phyloP scores from a whole-genome alignment of 2,329 filamentous ascomycete genomes.

The Monascus ruber region DNA sequence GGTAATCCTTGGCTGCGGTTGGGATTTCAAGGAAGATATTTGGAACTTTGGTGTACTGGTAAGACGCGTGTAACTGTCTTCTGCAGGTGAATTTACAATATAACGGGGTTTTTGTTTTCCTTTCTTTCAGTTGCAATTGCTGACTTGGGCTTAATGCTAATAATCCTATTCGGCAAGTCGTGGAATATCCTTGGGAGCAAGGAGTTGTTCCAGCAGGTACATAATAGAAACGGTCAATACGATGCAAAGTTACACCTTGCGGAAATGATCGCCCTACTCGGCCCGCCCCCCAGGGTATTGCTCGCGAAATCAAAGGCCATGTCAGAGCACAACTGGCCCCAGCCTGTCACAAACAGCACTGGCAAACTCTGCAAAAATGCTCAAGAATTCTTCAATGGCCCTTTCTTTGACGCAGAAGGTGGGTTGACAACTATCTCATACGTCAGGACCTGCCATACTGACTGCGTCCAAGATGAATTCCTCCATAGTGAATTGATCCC shows the following conservation, averaged over 20 bases:
- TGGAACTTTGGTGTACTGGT: conserved; percentile 21
- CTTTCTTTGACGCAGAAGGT: conserved; percentile 11
- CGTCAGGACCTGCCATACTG: background rate
- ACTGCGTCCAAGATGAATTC: conserved; percentile 5
- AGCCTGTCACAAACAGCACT: conserved; percentile 5
- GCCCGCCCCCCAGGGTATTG: conserved; percentile 9
- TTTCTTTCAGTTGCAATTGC: conserved; percentile 4
- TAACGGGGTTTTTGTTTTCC: background rate
- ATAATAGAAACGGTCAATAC: no score
- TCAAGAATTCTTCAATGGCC: conserved; percentile 7
- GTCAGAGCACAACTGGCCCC: conserved; percentile 7
- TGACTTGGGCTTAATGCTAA: conserved; percentile 9
- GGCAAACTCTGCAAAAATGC: conserved; percentile 5
- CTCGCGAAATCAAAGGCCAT: conserved; percentile 11
- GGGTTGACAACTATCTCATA: background rate
- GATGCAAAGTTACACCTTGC: conserved; percentile 12
- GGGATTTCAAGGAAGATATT: conserved; percentile 19
- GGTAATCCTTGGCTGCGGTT: conserved; percentile 20
- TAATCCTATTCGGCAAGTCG: background rate
- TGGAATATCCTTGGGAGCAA: no score
- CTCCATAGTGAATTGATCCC: conserved; percentile 8
- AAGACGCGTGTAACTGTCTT: background rate
- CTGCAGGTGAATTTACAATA: no score
- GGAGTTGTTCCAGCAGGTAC: no score
- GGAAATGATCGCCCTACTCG: conserved; percentile 13